Base-by-base conservation (phyloP, 257 asterid genomes). In the Anisodus acutangulus region DNA sequence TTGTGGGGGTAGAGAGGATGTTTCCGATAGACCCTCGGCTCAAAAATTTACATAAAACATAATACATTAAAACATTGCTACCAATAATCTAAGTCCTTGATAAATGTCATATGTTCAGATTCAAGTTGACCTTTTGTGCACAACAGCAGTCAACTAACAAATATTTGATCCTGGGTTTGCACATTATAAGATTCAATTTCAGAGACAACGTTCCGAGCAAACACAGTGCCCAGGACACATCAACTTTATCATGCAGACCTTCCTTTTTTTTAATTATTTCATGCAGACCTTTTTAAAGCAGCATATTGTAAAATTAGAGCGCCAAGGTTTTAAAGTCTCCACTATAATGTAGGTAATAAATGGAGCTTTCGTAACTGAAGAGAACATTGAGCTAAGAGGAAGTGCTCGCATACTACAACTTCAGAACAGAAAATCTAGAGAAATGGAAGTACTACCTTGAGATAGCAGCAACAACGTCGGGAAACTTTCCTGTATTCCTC, bases 401-500 rank as follows among this genome's bases (percentile, higher is more conserved):
- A 13, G 62, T 74, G 43, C 45, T 37, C 26, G 19, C 64, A 58
- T 66, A 37, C 43, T 17, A 64, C 9, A 80, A 69, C 59, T 69
- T 9, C 49, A 78, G 76, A 68, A 79, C 17, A 67, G 54, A 16
- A 41, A 79, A 54, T 17, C 49, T 4, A 76, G 78, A 8, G 8
- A 71, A 57, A 78, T 62, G 74, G 88, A 82, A 83, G 37, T 59
- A 67, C 71, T 91, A 97, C 99, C 98, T 97, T 71, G 92, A 82
- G 84, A 97, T 63, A 84, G 93, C 90, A 80, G 91, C 92, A 74
- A 93, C 94, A 81, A 95, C 98, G 86, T 97, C 98, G 31, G 98
- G 99, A 90, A 92, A 97, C 85, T 97, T 97, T 87, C 96, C 98
- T 66, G 99, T 95, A 88, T 93, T 95, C 84, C 97, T 84, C 85